These are phyloP conservation scores for Paraconiothyrium sp. DNA, from an alignment of 2,329 filamentous ascomycete species.

Conservation along the genomic window DNA sequence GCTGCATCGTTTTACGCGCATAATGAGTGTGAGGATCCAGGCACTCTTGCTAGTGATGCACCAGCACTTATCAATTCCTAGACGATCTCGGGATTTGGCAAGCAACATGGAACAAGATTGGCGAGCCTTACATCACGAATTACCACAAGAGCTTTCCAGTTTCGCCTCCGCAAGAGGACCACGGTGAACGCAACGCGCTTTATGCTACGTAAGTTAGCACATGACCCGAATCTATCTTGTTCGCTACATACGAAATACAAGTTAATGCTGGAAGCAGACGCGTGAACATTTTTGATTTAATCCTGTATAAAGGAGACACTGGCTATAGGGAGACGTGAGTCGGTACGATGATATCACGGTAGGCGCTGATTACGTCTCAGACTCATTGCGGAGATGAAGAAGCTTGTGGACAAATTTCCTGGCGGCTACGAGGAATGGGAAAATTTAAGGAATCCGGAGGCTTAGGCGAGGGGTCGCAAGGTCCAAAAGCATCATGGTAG, in stretches of 20 bases:
- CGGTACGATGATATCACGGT: background rate
- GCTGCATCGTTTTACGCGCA: constrained; percentile 20
- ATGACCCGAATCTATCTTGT: background rate
- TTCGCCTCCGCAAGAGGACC: constrained; percentile 12
- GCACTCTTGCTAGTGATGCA: background rate
- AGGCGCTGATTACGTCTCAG: background rate
- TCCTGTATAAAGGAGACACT: background rate
- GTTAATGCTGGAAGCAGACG: background rate
- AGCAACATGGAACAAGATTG: constrained; percentile 16
- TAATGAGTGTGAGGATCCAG: constrained; percentile 13
- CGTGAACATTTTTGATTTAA: background rate
- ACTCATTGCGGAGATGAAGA: background rate
- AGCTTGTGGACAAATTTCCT: background rate
- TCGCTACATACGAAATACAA: background rate
- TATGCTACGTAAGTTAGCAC: background rate
- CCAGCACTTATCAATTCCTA: background rate
- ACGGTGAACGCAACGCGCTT: background rate
- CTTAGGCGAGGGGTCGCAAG: too few species aligned
- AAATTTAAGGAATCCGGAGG: too few species aligned
- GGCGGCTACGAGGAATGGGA: background rate
- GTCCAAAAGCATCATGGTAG: too few species aligned
- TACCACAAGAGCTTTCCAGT: constrained; percentile 19
- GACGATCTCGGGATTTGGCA: constrained; percentile 21
- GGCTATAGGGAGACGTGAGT: background rate
- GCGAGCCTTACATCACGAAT: constrained; percentile 14